Base-by-base conservation (phyloP, 176 grass and related monocot species). In the Miscanthus lutarioriparius region DNA sequence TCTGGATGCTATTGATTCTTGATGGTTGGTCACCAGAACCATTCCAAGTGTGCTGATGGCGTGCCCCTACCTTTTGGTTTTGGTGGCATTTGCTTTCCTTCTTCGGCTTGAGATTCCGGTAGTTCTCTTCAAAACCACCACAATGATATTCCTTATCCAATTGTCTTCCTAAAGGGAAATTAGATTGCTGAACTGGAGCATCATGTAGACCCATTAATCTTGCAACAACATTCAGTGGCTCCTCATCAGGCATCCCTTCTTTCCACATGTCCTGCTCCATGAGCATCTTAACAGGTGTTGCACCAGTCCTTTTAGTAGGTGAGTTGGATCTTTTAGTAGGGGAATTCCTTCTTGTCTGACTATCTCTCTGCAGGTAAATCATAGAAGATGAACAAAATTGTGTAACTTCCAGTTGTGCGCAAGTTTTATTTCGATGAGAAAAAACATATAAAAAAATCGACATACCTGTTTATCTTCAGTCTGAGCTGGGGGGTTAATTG, bases 251-350 rank as follows among this genome's bases (percentile, higher is more conserved):
- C 15, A 62, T 19, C 54, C 82, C 86, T 87, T 93, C 87, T 89
- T 81, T 89, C 91, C 87, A 91, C 93, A 99, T 99, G 78, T 96
- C 96, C 86, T 91, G 86, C 82, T 92, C 91, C 66, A 99, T 94
- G 40, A 94, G 91, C 91, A 89, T 89, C 82, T 92, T 99, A 68
- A 94, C 87, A n/a, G 93, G 89, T 0, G 86, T 79, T 74, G 82
- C 86, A 45, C 87, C 75, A 25, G 86, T 79, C 79, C 86, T 94
- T 87, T 92, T 92, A 78, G 77, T 88, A 4, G 82, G 88, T 1
- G 82, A 83, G 36, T 48, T 81, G 45, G 86, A 87, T 75, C 83
- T 88, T 67, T 89, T 92, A 35, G 86, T 86, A 2, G 82, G 88
- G 25, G 80, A 78, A 35, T 43, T 74, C 64, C 61, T 92, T 76